Evolutionary conservation across 495 filamentous ascomycete genomes (phyloP).

Genomic region (Halenospora varia): DNA sequence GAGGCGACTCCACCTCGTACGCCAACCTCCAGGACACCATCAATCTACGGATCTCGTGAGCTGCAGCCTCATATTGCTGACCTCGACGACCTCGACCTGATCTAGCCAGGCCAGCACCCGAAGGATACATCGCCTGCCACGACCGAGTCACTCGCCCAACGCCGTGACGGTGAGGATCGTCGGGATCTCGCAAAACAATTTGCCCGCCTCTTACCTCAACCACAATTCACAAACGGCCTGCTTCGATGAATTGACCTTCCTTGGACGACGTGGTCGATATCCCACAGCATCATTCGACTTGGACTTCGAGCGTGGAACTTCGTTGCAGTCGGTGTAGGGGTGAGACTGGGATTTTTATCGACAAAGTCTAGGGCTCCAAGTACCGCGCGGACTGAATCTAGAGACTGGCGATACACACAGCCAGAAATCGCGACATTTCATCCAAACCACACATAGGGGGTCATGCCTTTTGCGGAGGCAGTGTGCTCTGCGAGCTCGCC

Average conservation of each 20-base stretch:
- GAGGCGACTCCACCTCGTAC: slow-evolving; percentile 13
- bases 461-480: slow-evolving; percentile 23
- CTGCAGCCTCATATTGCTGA: slow-evolving; percentile 11
- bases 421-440: background rate
- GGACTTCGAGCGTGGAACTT: background rate
- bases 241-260: background rate
- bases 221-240: background rate
- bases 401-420: background rate
- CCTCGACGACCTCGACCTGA: background rate
- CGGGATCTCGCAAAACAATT: background rate
- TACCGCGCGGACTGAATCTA: background rate
- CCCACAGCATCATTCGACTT: background rate
- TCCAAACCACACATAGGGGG: slow-evolving; percentile 9
- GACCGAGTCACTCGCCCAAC: background rate
- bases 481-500: slow-evolving; percentile 23
- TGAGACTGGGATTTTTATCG: background rate
- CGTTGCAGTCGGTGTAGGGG: background rate
- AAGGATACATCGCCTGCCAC: background rate
- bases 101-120: background rate
- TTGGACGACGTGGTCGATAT: background rate
- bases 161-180: background rate
- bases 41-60: slow-evolving; percentile 4
- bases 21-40: background rate
- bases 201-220: background rate
- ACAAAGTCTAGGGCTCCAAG: background rate